These are phyloP conservation scores for Triticum urartu DNA, from an alignment of 176 grass and related monocot species.

Conservation along the genomic window DNA sequence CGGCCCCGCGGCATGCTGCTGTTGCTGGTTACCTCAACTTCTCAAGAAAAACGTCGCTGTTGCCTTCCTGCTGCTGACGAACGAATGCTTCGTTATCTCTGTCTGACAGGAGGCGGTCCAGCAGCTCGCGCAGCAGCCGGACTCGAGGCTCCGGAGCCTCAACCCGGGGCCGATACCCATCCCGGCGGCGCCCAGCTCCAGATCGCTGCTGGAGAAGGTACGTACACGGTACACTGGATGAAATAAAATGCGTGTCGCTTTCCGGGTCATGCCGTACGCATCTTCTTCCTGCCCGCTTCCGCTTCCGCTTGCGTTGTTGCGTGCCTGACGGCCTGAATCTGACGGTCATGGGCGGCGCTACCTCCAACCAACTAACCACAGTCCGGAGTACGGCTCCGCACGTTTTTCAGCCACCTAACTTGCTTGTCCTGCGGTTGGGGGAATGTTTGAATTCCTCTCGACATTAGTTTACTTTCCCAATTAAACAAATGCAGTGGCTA, in stretches of 20 bases:
- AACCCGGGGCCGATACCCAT: slow-evolving; percentile 43
- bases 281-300: not conserved
- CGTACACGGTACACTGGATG: not conserved
- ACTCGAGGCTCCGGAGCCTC: slow-evolving; percentile 37
- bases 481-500: not conserved
- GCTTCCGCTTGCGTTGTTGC: not conserved
- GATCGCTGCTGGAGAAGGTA: slow-evolving; percentile 44
- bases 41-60: not conserved
- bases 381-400: not conserved
- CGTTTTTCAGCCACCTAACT: not conserved
- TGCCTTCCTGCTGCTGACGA: slow-evolving; percentile 4
- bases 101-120: not conserved
- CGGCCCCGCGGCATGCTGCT: not conserved
- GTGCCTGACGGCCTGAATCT: not conserved
- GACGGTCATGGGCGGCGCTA: no score
- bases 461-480: slow-evolving; percentile 6
- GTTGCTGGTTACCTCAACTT: not conserved
- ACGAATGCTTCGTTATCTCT: slow-evolving; percentile 15
- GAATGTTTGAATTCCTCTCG: slow-evolving; percentile 2
- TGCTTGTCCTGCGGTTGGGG: not conserved
- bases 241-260: not conserved
- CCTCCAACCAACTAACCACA: not conserved
- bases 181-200: slow-evolving; percentile 31
- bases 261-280: not conserved
- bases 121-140: slow-evolving; percentile 8